A percentile compares a stretch with the other conserved stretches of the same genome.
Evolutionary conservation across 768 basidiomycete genomes (phyloP).

Genomic region (Tubosaeta brunneosetosa): DNA sequence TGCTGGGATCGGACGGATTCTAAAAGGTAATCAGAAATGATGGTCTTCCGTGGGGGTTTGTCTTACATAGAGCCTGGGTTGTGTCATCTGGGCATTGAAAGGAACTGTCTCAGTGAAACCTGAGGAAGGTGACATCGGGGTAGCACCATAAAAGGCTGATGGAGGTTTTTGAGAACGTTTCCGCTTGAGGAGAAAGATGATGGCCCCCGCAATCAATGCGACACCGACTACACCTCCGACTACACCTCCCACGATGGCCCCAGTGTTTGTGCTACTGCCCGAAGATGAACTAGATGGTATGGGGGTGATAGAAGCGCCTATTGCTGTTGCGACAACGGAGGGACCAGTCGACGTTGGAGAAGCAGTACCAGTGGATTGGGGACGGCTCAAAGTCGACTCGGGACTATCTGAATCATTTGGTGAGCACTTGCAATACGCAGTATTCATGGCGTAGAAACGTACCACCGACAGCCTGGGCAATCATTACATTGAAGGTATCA

Average conservation of each 20-base stretch:
- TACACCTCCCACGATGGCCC: slow-evolving; percentile 59
- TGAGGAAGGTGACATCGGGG: not conserved
- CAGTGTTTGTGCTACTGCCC: slow-evolving; percentile 32
- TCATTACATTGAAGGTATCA: slow-evolving; percentile 36
- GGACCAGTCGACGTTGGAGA: slow-evolving; percentile 6
- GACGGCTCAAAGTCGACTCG: slow-evolving; percentile 38
- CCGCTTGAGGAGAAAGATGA: slow-evolving; percentile 37
- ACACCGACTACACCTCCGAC: slow-evolving; percentile 59
- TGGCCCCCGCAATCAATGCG: slow-evolving; percentile 37
- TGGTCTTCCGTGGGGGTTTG: not conserved
- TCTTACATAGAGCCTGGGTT: slow-evolving; percentile 30
- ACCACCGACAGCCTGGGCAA: slow-evolving; percentile 35
- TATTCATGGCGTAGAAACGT: not conserved
- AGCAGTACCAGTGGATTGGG: slow-evolving; percentile 24
- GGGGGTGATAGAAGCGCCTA: slow-evolving; percentile 7
- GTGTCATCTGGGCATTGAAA: slow-evolving; percentile 16
- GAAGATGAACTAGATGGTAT: slow-evolving; percentile 4
- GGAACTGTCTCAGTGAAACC: slow-evolving; percentile 9
- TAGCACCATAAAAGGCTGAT: slow-evolving; percentile 9
- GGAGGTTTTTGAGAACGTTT: slow-evolving; percentile 23
- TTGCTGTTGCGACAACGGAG: not conserved
- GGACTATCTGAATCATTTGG: slow-evolving; percentile 30
- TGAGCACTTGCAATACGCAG: not conserved
- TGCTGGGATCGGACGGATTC: slow-evolving; percentile 36
- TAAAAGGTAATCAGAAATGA: slow-evolving; percentile 10